Evolutionary conservation across 106 monocot genomes (phyloP), one percentile per base, ranked within the genome.

Genomic region (Dendrobium nobile): DNA sequence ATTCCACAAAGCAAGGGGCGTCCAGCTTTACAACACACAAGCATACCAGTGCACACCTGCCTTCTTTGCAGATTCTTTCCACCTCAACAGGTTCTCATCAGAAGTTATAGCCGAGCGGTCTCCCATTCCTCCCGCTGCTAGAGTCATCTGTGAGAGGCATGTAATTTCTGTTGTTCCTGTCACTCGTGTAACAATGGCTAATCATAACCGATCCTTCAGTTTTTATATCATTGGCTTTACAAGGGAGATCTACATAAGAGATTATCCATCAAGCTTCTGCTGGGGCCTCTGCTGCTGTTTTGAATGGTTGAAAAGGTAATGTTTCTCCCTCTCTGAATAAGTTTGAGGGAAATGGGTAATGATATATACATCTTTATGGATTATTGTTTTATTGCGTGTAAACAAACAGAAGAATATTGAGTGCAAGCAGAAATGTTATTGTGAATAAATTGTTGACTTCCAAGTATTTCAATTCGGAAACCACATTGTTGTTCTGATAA

Each of bases 221-320:
- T 98, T 98, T 78, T 98, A 98, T 61, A 87, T 98, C n/a, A 80
- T 98, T 48, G 97, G 97, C 8, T 82, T 81, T 72, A 80, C 77
- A 51, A 88, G 87, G 45, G 94, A 98, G 47, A 82, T 98, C 7
- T 94, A 85, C 79, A 87, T 98, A 40, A 92, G 85, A 78, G 83
- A 98, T 47, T 98, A 98, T 75, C 97, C 97, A 43, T 80, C 84
- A 0, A 86, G 81, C 75, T 89, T 92, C 59, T 98, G 97, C 51
- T 92, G 90, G 90, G 97, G 94, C 28, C 85, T 98, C 31, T 98
- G 94, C 75, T 94, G 97, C 72, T 98, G 97, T 65, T 89, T 98
- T 20, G 94, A 97, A 22, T 97, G 96, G 96, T 37, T 93, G 44
- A 82, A 77, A 33, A 68, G 68, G 68, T 68, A 31, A 33, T 22